Base-by-base conservation (phyloP, 225 moss, liverwort and hornwort species). In the Ulota crispa region DNA sequence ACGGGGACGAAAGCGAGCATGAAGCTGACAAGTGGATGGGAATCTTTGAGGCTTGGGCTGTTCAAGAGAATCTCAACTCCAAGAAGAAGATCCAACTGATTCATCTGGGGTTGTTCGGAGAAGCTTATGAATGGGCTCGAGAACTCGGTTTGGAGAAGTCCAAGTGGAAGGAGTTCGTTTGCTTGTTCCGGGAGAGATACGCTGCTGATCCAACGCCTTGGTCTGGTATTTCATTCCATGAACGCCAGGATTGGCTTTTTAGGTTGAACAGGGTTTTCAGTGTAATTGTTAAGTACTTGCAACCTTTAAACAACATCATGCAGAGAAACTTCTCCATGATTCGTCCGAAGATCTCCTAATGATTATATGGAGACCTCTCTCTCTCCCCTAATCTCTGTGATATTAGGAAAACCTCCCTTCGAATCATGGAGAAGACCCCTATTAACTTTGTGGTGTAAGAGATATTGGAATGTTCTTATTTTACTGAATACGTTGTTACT, bases 121-220 rank as follows among this genome's bases (percentile, higher is more conserved):
- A 84, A 78, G 90, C 88, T 1, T 88, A 91, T 28, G 86, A 88
- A 64, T 91, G 90, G 90, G 80, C 86, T 52, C 73, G 75, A 68
- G 84, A 83, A 42, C 80, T 91, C 26, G 79, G 75, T 68, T 59
- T 91, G 73, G 86, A 85, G 63, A 85, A 71, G 78, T 82, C 73
- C 36, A 88, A 86, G 82, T 90, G 88, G 90, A 86, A 80, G 80
- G 88, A 84, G 67, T 90, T 86, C 70, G 62, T 82, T 50, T 77
- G 76, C 43, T 77, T 90, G 68, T 88, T 88, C 30, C 83, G 86
- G 31, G 86, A 90, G 73, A 67, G 80, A 82, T 90, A 59, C 74
- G 80, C 26, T 12, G 78, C 83, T 43, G 88, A 88, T 78, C 84
- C 83, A n/a, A 84, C 86, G 3, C 90, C 90, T 61, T 90, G 90